phyloP scores from a whole-genome alignment of 352 stramenopile genomes.

The Globisporangium nodosum region DNA sequence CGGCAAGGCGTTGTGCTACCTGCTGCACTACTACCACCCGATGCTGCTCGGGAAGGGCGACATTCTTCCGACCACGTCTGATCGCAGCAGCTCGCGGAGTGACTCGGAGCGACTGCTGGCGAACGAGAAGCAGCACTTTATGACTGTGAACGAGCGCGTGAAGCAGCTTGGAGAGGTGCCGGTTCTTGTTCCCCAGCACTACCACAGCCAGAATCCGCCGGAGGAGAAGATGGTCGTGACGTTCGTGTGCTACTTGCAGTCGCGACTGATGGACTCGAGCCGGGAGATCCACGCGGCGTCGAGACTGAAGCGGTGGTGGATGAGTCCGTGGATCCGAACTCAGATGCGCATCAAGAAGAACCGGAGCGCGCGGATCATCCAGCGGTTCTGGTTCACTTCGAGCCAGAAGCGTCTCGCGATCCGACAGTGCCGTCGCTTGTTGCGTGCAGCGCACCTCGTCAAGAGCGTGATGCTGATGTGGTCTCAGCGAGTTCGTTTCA shows the following conservation, averaged over 20 bases:
- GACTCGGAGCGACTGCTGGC: slow-evolving; percentile 30
- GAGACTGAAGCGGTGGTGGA: slow-evolving; percentile 84
- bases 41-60: slow-evolving; percentile 75
- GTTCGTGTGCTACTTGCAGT: slow-evolving; percentile 93
- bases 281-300: slow-evolving; percentile 89
- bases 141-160: slow-evolving; percentile 83
- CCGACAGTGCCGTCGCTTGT: slow-evolving; percentile 55
- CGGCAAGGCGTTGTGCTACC: slow-evolving; percentile 88
- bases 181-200: slow-evolving; percentile 81
- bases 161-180: slow-evolving; percentile 91
- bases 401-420: slow-evolving; percentile 64
- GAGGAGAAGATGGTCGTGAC: slow-evolving; percentile 94
- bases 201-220: slow-evolving; percentile 85
- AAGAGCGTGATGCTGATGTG: slow-evolving; percentile 31
- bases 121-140: slow-evolving; percentile 86
- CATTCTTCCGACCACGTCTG: slow-evolving; percentile 41
- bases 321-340: slow-evolving; percentile 43
- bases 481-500: slow-evolving; percentile 18
- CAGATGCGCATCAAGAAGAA: slow-evolving; percentile 58
- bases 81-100: slow-evolving; percentile 8
- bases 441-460: slow-evolving; percentile 54
- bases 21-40: slow-evolving; percentile 96
- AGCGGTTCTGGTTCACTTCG: slow-evolving; percentile 82
- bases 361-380: slow-evolving; percentile 43
- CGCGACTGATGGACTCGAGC: slow-evolving; percentile 91